Evolutionary conservation across 768 basidiomycete genomes (phyloP).

Genomic region (Punctularia strigosozonata): DNA sequence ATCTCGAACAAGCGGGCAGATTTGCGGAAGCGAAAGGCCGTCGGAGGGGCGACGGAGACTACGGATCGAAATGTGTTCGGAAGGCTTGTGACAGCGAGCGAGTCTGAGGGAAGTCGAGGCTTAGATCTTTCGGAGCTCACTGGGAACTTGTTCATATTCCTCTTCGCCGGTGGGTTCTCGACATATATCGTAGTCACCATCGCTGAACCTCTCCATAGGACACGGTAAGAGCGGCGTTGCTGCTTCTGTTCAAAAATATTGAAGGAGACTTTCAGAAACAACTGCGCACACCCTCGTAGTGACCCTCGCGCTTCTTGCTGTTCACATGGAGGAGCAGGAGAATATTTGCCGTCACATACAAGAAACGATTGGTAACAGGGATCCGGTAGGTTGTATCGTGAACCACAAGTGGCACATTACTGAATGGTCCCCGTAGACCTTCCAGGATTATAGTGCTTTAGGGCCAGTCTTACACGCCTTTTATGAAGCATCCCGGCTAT

Average conservation of each 20-base stretch:
- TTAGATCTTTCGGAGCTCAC: conserved; percentile 8
- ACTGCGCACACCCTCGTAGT: conserved; percentile 13
- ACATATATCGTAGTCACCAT: too few species aligned
- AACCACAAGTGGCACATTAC: too few species aligned
- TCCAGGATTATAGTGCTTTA: too few species aligned
- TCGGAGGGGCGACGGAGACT: conserved; percentile 1
- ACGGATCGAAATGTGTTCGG: conserved; percentile 10
- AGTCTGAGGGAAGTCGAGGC: conserved; percentile 5
- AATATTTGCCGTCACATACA: conserved; percentile 6
- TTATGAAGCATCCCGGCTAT: too few species aligned
- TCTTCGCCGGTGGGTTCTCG: conserved; percentile 13
- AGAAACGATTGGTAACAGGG: background rate
- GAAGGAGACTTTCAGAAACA: too few species aligned
- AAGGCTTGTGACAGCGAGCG: conserved; percentile 8
- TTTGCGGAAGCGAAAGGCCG: background rate
- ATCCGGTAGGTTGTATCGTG: conserved; percentile 11
- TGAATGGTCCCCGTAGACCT: too few species aligned
- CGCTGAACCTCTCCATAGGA: too few species aligned
- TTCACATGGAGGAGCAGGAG: conserved; percentile 13
- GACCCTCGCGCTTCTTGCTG: conserved; percentile 13
- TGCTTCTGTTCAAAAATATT: too few species aligned
- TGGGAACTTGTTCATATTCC: conserved; percentile 12
- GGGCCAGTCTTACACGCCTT: too few species aligned
- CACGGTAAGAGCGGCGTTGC: too few species aligned
- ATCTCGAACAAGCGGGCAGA: conserved; percentile 7